phyloP scores from a whole-genome alignment of 495 filamentous ascomycete species.

The Penicillium coffeae region DNA sequence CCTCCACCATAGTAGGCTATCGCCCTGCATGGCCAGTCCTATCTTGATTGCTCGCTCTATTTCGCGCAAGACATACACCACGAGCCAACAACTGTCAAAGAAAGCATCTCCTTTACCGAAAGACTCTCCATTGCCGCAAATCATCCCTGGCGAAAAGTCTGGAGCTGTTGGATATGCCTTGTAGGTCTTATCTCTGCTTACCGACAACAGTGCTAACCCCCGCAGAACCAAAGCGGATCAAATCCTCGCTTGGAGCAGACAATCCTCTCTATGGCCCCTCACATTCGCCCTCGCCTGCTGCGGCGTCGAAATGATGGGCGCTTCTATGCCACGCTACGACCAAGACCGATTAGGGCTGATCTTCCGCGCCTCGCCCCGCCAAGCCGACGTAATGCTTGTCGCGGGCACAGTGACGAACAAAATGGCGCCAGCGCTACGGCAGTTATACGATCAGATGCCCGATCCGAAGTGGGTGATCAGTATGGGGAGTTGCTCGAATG shows the following conservation, averaged over 20 bases:
- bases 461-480: conserved; percentile 88
- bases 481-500: conserved; percentile 91
- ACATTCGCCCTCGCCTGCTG: conserved; percentile 92
- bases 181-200: background rate
- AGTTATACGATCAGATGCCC: conserved; percentile 95
- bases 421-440: conserved; percentile 87
- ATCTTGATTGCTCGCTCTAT: no score
- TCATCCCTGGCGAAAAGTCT: no score
- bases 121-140: no score
- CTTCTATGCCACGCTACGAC: conserved; percentile 89
- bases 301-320: conserved; percentile 94
- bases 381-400: conserved; percentile 94
- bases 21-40: no score
- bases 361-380: conserved; percentile 86
- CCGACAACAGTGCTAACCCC: conserved; percentile 1
- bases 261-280: conserved; percentile 88
- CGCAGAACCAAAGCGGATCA: conserved; percentile 75
- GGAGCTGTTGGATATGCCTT: conserved; percentile 8
- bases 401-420: conserved; percentile 92
- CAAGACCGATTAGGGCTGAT: conserved; percentile 91
- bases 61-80: no score
- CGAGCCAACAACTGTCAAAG: no score
- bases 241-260: conserved; percentile 84
- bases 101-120: no score
- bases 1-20: no score